Evolutionary conservation across 768 basidiomycete genomes (phyloP).

Genomic region (Lentinula edodes): DNA sequence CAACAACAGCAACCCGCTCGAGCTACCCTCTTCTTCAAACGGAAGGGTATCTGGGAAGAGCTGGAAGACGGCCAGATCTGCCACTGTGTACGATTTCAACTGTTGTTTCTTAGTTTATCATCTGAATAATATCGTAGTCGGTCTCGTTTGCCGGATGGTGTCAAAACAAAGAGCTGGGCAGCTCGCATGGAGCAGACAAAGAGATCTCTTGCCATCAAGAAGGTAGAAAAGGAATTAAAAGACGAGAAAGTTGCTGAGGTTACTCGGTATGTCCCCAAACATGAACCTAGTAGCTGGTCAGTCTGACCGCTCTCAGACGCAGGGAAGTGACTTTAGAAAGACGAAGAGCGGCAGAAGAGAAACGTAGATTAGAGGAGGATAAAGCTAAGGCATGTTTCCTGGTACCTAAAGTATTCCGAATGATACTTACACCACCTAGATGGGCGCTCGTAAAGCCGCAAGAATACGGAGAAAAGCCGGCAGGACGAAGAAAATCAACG

Average conservation of each 20-base stretch:
- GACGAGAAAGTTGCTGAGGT: slow-evolving; percentile 71
- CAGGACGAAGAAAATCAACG: slow-evolving; percentile 75
- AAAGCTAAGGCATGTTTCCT: slow-evolving; percentile 47
- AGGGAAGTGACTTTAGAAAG: slow-evolving; percentile 66
- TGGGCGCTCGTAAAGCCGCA: slow-evolving; percentile 77
- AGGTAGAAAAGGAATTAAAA: slow-evolving; percentile 65
- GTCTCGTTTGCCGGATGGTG: slow-evolving; percentile 57
- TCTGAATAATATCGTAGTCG: slow-evolving; percentile 37
- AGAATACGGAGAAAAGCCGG: slow-evolving; percentile 69
- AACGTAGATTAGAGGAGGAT: slow-evolving; percentile 58
- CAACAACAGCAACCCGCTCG: slow-evolving; percentile 9
- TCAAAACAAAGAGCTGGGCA: slow-evolving; percentile 64
- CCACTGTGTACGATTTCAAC: slow-evolving; percentile 39
- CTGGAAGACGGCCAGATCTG: slow-evolving; percentile 52
- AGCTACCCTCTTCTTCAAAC: slow-evolving; percentile 51
- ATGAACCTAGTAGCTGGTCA: neutral
- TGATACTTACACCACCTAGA: slow-evolving; percentile 32
- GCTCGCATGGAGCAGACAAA: slow-evolving; percentile 65
- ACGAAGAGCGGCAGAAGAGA: slow-evolving; percentile 69
- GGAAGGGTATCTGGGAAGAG: slow-evolving; percentile 67
- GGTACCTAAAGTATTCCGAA: neutral
- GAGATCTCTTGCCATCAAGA: slow-evolving; percentile 64
- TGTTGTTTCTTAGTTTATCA: neutral
- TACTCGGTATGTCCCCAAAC: slow-evolving; percentile 37
- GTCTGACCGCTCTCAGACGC: slow-evolving; percentile 35